These are phyloP conservation scores for Colletotrichum sp. DNA, from an alignment of 2,329 filamentous ascomycete genomes.

Conservation along the genomic window DNA sequence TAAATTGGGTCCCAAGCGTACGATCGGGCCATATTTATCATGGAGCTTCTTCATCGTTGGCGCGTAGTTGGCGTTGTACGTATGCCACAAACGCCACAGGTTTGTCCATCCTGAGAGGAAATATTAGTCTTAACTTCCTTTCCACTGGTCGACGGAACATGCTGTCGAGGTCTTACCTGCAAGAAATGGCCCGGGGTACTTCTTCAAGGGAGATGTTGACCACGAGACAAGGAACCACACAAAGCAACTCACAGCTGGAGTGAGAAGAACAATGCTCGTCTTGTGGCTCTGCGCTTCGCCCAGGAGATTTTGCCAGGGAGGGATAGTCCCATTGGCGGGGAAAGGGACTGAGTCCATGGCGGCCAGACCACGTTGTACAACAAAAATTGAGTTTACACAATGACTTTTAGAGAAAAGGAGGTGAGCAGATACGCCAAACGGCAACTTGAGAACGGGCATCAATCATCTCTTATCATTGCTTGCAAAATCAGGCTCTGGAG, in stretches of 20 bases:
- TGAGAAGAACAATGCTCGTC: background rate
- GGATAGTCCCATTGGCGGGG: background rate
- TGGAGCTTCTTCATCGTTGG: slow-evolving; percentile 29
- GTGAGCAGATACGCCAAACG: background rate
- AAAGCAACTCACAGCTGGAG: background rate
- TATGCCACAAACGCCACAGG: slow-evolving; percentile 29
- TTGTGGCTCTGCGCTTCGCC: background rate
- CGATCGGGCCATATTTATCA: slow-evolving; percentile 33
- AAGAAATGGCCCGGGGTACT: slow-evolving; percentile 35
- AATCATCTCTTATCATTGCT: background rate
- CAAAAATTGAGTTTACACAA: background rate
- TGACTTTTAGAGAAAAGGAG: background rate
- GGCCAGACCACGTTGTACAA: background rate
- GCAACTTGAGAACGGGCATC: background rate
- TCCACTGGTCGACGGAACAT: background rate
- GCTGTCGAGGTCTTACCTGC: slow-evolving; percentile 26
- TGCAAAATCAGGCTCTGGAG: background rate
- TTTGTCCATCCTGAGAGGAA: slow-evolving; percentile 26
- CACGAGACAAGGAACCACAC: slow-evolving; percentile 1
- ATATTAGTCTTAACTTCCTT: background rate
- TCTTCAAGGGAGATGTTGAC: slow-evolving; percentile 28
- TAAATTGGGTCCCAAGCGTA: slow-evolving; percentile 33
- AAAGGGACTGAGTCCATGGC: background rate
- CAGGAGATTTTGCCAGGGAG: background rate
- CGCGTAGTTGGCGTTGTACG: slow-evolving; percentile 24